phyloP scores from a whole-genome alignment of 805 yeast species.

The Clavispora phyllophila region DNA sequence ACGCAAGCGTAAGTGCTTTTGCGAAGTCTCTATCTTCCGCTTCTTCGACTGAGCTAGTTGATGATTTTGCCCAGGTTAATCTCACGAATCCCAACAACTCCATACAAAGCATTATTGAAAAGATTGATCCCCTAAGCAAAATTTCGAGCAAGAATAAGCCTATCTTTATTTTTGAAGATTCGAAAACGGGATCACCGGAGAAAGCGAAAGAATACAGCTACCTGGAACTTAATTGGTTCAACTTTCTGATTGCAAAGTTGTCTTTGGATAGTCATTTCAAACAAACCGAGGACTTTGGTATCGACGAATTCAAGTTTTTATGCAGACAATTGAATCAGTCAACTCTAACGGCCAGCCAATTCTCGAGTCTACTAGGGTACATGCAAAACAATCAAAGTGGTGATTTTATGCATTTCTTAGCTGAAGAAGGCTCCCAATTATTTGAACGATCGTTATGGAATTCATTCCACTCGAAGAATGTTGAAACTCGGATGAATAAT shows the following conservation, averaged over 20 bases:
- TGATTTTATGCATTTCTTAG: constrained; percentile 15
- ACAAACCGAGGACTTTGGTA: constrained; percentile 8
- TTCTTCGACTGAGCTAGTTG: constrained; percentile 11
- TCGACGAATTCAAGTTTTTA: constrained; percentile 15
- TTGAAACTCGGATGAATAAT: constrained; percentile 21
- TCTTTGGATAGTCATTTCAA: constrained; percentile 10
- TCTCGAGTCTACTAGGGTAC: constrained; percentile 13
- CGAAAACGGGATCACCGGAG: constrained; percentile 31
- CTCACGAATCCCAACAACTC: constrained; percentile 15
- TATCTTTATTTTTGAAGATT: constrained; percentile 38
- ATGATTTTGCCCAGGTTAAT: constrained; percentile 16
- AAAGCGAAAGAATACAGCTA: constrained; percentile 28
- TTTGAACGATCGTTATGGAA: constrained; percentile 19
- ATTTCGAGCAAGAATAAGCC: constrained; percentile 31
- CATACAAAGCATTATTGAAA: constrained; percentile 34
- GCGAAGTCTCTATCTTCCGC: constrained; percentile 5
- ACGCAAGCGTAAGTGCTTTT: not conserved
- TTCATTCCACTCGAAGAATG: constrained; percentile 10
- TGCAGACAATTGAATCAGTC: constrained; percentile 10
- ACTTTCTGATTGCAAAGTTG: constrained; percentile 28
- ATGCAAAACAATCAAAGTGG: constrained; percentile 12
- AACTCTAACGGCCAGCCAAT: constrained; percentile 8
- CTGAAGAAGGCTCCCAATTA: constrained; percentile 10
- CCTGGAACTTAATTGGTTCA: constrained; percentile 35
- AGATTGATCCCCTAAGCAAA: constrained; percentile 37